These are phyloP conservation scores for Plantago lanceolata DNA, from an alignment of 305 asterid species.

Conservation along the genomic window DNA sequence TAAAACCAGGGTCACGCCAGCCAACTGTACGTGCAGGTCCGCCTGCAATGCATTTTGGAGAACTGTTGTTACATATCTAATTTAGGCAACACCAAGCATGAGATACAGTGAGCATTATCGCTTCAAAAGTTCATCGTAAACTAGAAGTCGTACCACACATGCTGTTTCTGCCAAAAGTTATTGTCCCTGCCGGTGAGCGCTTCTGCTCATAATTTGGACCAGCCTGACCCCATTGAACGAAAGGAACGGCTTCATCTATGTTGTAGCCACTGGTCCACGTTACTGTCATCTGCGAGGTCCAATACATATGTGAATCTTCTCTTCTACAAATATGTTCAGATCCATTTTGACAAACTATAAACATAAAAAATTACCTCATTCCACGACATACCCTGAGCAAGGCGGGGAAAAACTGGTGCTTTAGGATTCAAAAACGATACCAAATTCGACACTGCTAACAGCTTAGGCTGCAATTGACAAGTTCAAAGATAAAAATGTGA, in stretches of 20 bases:
- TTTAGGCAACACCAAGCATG: not conserved
- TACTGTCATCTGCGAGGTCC: constrained; percentile 65
- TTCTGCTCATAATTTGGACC: constrained; percentile 28
- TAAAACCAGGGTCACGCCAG: constrained; percentile 87
- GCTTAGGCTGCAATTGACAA: constrained; percentile 62
- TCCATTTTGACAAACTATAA: too few relatives aligned
- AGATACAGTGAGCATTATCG: too few relatives aligned
- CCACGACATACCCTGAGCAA: constrained; percentile 89
- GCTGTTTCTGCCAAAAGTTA: constrained; percentile 64
- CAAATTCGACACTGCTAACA: constrained; percentile 64
- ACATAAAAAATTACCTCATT: constrained; percentile 85
- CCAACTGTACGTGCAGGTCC: constrained; percentile 83
- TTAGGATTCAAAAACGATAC: constrained; percentile 74
- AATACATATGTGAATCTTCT: too few relatives aligned
- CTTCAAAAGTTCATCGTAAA: too few relatives aligned
- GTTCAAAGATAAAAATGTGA: constrained; percentile 20
- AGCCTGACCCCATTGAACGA: constrained; percentile 65
- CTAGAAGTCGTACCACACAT: constrained; percentile 64
- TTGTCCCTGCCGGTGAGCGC: constrained; percentile 78
- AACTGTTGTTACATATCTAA: constrained; percentile 5
- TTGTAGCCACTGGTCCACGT: constrained; percentile 96
- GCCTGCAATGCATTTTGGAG: constrained; percentile 33
- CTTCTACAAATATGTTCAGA: too few relatives aligned
- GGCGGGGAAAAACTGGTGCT: constrained; percentile 84
- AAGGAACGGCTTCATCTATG: constrained; percentile 71